Conservation (phyloP, 768 basidiomycete species). For the Rhodotorula kratochvilovae region DNA sequence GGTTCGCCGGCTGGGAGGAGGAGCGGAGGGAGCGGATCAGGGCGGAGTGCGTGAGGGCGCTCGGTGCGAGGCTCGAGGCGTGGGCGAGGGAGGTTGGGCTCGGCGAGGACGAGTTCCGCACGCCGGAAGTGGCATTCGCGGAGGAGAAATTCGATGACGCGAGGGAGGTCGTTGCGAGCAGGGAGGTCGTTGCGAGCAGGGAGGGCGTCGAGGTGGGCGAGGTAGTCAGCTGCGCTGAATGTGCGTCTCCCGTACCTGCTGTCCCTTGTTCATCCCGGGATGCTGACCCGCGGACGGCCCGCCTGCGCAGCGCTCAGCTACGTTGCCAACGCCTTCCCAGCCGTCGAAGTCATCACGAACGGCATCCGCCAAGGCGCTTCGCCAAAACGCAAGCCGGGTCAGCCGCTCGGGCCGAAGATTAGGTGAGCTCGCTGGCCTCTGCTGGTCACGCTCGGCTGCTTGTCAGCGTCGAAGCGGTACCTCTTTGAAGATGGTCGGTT, state of each 20-base stretch:
- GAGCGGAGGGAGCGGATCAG: slow-evolving; percentile 39
- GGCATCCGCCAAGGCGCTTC: slow-evolving; percentile 73
- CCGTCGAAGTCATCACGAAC: slow-evolving; percentile 72
- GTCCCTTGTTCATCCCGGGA: slow-evolving; percentile 8
- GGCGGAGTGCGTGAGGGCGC: slow-evolving; percentile 59
- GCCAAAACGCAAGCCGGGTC: slow-evolving; percentile 53
- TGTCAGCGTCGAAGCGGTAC: too few relatives aligned
- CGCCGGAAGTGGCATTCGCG: not conserved
- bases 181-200: not conserved
- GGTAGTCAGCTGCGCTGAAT: slow-evolving; percentile 5
- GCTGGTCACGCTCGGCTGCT: too few relatives aligned
- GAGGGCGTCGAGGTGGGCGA: not conserved
- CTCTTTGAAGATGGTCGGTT: too few relatives aligned
- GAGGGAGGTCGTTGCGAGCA: not conserved
- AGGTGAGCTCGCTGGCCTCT: slow-evolving; percentile 54
- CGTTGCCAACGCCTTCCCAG: slow-evolving; percentile 48
- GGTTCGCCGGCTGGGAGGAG: slow-evolving; percentile 54
- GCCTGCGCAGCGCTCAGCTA: not conserved
- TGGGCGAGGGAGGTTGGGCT: slow-evolving; percentile 51
- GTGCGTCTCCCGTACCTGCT: slow-evolving; percentile 10
- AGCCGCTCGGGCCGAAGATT: slow-evolving; percentile 60
- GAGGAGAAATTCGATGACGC: not conserved
- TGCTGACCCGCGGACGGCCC: not conserved
- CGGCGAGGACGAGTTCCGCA: slow-evolving; percentile 20
- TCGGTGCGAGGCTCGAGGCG: slow-evolving; percentile 60